Evolutionary conservation across 768 basidiomycete genomes (phyloP), one percentile per base, ranked within the genome.

Genomic region (Asterophora parasitica): DNA sequence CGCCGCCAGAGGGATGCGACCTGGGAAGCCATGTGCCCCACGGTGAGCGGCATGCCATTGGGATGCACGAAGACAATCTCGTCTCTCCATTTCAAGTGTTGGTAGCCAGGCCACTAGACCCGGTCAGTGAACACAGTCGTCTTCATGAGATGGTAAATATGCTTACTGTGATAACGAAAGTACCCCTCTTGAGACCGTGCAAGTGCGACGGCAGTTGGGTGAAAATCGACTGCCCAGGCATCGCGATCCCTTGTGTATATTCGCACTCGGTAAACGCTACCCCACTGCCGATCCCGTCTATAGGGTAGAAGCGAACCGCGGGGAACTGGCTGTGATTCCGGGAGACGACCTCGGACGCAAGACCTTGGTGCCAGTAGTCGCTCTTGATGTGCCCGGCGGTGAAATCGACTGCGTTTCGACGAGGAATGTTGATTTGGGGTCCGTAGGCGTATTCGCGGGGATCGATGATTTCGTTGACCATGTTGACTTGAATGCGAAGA

Each of bases 241-340:
- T 33, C 27, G 42, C 50, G 19, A 52, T 43, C 2, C 51, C 51
- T 28, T 52, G 30, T 4, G 37, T 35, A 16, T 52, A 55, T 31
- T 52, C 51, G 48, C 54, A 54, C 19, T 49, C 50, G 17, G 47
- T 55, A 30, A 55, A 31, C 4, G 54, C 54, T 32, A 52, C 48
- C n/a, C 54, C 54, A 11, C n/a, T 38, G 8, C 48, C 48, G 23
- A 51, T 27, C 4, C 54, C 49, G 16, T 51, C 50, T n/a, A 7
- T 28, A 4, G 49, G 47, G 32, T 17, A 48, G 44, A 55, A 55
- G 23, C 36, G 41, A 4, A 55, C 48, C 7, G 28, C 43, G 11
- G 54, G 50, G 16, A 42, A 36, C 34, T 48, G 42, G 28, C 33
- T 32, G 34, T 46, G 39, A 37, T 55, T 55, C 5, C 44, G 50